A percentile compares a stretch with the other conserved stretches of the same genome.
phyloP scores from a whole-genome alignment of 352 stramenopile species.

The Phytopythium sindhum region DNA sequence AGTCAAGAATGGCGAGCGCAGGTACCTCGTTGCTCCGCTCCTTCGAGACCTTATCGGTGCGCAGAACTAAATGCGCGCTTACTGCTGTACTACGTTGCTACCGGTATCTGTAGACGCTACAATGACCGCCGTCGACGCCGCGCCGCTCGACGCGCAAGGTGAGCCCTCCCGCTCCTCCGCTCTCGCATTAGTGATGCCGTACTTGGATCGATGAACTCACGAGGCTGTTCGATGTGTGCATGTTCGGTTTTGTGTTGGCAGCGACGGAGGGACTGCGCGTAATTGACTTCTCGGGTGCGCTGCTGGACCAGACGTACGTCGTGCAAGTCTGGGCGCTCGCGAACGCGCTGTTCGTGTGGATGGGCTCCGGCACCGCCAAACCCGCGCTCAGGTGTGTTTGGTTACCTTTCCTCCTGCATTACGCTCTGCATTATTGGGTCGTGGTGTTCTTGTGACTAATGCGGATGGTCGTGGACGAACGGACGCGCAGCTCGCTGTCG shows the following conservation, averaged over 20 bases:
- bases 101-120: background rate
- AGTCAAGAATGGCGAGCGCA: background rate
- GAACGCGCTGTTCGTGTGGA: constrained; percentile 77
- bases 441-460: background rate
- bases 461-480: background rate
- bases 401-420: too few relatives aligned
- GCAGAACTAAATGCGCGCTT: background rate
- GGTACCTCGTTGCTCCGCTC: background rate
- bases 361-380: constrained; percentile 48
- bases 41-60: background rate
- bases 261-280: constrained; percentile 22
- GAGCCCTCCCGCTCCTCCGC: too few relatives aligned
- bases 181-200: too few relatives aligned
- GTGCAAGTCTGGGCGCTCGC: constrained; percentile 71
- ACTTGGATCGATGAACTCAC: too few relatives aligned
- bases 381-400: constrained; percentile 28
- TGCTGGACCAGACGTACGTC: constrained; percentile 68
- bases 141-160: background rate
- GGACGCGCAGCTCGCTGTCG: constrained; percentile 51
- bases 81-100: background rate
- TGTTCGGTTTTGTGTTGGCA: background rate
- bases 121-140: background rate
- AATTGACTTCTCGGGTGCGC: constrained; percentile 48
- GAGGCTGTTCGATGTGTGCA: too few relatives aligned
- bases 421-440: background rate